Conservation (phyloP, 148 eudicot genomes). For the Diospyros kaki region DNA sequence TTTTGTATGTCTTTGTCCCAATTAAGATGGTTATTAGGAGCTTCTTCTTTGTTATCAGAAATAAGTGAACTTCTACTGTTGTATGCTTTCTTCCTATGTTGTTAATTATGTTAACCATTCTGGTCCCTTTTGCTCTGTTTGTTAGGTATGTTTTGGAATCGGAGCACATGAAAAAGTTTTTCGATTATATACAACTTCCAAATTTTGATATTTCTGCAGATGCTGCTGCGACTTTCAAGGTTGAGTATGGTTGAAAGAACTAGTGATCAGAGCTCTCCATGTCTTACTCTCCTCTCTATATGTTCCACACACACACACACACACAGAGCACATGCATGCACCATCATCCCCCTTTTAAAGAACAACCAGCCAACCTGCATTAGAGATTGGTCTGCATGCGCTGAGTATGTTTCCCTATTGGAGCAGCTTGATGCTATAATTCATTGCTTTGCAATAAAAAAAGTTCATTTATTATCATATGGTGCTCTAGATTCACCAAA, state of each 20-base stretch:
- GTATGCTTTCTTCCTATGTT: too few species aligned
- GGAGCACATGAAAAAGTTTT: constrained; percentile 85
- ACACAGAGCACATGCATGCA: not conserved
- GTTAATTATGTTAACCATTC: not conserved
- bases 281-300: not conserved
- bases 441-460: not conserved
- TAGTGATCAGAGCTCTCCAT: not conserved
- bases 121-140: constrained; percentile 6
- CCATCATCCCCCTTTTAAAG: not conserved
- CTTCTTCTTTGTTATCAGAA: too few species aligned
- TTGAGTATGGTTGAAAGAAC: constrained; percentile 21
- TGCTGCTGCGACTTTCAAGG: constrained; percentile 98
- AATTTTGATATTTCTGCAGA: constrained; percentile 97
- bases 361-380: not conserved
- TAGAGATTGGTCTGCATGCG: not conserved
- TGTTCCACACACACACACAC: not conserved
- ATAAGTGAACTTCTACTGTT: too few species aligned
- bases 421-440: not conserved
- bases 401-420: not conserved
- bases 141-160: constrained; percentile 86
- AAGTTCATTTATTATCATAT: not conserved
- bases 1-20: not conserved
- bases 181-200: constrained; percentile 83
- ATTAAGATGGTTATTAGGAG: not conserved
- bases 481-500: not conserved